Conservation (phyloP, 2,329 filamentous ascomycete genomes). For the Lomentospora prolificans region DNA sequence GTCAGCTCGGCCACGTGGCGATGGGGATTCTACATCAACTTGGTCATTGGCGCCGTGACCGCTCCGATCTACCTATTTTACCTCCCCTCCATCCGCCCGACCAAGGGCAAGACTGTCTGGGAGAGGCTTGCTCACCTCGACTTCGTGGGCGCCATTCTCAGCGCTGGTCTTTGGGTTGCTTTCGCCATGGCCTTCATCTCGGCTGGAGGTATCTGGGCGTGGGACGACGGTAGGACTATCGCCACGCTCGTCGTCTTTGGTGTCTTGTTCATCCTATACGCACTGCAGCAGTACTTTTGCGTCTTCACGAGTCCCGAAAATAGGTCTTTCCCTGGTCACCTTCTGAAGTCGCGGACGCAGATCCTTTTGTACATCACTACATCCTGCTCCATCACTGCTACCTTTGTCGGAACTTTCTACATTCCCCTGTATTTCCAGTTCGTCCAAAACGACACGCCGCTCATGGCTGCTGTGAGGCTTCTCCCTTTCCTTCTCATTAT, state of each 20-base stretch:
- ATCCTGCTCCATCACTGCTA: constrained; percentile 9
- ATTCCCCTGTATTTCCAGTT: constrained; percentile 15
- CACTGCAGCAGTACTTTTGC: constrained; percentile 33
- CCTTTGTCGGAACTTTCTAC: constrained; percentile 13
- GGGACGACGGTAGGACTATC: constrained; percentile 32
- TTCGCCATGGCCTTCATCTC: constrained; percentile 30
- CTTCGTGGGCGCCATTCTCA: constrained; percentile 19
- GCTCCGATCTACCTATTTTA: constrained; percentile 14
- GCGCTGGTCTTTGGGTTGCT: not conserved
- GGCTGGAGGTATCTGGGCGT: constrained; percentile 18
- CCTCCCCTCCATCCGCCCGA: constrained; percentile 19
- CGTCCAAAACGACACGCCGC: constrained; percentile 4
- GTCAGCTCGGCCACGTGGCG: constrained; percentile 28
- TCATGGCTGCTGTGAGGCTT: constrained; percentile 11
- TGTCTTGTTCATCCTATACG: constrained; percentile 18
- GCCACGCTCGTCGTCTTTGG: constrained; percentile 31
- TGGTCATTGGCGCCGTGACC: constrained; percentile 31
- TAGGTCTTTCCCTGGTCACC: constrained; percentile 24
- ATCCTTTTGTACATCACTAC: constrained; percentile 12
- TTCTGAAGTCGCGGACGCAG: not conserved
- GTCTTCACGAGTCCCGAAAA: constrained; percentile 23
- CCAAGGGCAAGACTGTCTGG: constrained; percentile 12
- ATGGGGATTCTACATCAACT: constrained; percentile 34
- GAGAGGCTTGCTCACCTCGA: constrained; percentile 19
- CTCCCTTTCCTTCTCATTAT: constrained; percentile 13